phyloP scores from a whole-genome alignment of 2,329 filamentous ascomycete species.

The Dothideomycetes sp. region DNA sequence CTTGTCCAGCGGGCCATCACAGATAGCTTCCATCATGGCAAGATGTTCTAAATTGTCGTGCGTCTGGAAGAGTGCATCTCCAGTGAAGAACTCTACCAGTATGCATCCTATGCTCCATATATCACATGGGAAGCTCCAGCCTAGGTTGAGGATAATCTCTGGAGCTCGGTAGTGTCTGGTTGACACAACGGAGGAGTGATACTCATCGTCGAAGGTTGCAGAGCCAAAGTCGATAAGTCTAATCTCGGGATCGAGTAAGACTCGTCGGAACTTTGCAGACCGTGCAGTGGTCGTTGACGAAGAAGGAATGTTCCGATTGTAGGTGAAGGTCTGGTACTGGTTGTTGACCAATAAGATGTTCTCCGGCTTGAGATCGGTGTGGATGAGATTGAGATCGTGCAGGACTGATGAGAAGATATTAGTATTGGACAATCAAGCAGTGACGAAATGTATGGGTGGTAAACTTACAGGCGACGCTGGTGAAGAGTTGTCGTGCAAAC shows the following conservation, averaged over 20 bases:
- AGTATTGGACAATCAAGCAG: too few species aligned
- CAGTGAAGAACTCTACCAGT: slow-evolving; percentile 57
- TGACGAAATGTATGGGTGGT: background rate
- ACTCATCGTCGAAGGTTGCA: slow-evolving; percentile 58
- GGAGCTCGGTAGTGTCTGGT: slow-evolving; percentile 57
- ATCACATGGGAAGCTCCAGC: slow-evolving; percentile 58
- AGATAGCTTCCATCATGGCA: slow-evolving; percentile 58
- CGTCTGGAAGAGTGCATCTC: slow-evolving; percentile 57
- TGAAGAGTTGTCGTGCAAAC: slow-evolving; percentile 90
- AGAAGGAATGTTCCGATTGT: slow-evolving; percentile 55
- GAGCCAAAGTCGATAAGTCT: slow-evolving; percentile 58
- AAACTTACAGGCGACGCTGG: slow-evolving; percentile 89
- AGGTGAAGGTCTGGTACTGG: slow-evolving; percentile 57
- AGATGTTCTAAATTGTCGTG: slow-evolving; percentile 59
- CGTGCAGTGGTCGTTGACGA: slow-evolving; percentile 48
- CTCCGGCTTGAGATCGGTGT: slow-evolving; percentile 66
- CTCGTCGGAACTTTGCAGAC: slow-evolving; percentile 49
- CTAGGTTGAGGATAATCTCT: slow-evolving; percentile 56
- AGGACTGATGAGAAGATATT: slow-evolving; percentile 49
- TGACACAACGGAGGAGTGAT: slow-evolving; percentile 57
- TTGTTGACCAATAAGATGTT: slow-evolving; percentile 57
- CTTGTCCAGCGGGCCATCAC: slow-evolving; percentile 43
- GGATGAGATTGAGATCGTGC: slow-evolving; percentile 93
- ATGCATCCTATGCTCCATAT: slow-evolving; percentile 63
- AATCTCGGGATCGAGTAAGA: slow-evolving; percentile 55